Conservation (phyloP, 345 rosid species). For the Pistacia integerrima region DNA sequence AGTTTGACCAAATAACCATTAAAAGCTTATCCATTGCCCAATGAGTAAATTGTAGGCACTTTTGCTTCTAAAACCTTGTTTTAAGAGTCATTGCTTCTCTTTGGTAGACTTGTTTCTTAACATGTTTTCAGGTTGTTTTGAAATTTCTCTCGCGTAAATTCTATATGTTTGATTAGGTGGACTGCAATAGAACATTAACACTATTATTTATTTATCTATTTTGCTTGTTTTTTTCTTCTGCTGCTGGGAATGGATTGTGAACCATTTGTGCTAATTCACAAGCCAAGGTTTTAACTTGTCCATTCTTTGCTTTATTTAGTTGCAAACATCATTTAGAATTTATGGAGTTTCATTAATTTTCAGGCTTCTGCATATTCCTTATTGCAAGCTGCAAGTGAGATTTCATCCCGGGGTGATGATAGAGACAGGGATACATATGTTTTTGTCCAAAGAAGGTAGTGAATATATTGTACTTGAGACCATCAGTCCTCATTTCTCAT, state of each 20-base stretch:
- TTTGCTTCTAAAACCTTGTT: too few species aligned
- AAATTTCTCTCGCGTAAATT: too few species aligned
- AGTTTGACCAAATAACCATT: too few species aligned
- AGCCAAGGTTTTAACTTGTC: background rate
- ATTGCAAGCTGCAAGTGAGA: constrained; percentile 87
- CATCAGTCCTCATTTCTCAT: background rate
- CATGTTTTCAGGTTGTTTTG: too few species aligned
- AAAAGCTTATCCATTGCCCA: too few species aligned
- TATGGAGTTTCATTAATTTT: constrained; percentile 37
- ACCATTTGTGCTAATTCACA: background rate
- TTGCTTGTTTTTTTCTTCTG: background rate
- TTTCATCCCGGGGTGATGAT: constrained; percentile 73
- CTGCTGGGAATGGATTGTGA: background rate
- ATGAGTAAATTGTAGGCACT: too few species aligned
- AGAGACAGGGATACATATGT: constrained; percentile 72
- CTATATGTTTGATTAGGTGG: too few species aligned
- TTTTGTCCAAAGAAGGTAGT: constrained; percentile 86
- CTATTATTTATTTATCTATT: too few species aligned
- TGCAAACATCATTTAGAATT: constrained; percentile 20
- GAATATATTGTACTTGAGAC: background rate
- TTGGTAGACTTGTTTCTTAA: too few species aligned
- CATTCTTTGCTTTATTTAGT: background rate
- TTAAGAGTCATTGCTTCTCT: too few species aligned
- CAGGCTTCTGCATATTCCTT: constrained; percentile 88
- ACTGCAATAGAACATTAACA: too few species aligned